phyloP scores from a whole-genome alignment of 1,284 basidiomycete species.

The Leccinum insolens region DNA sequence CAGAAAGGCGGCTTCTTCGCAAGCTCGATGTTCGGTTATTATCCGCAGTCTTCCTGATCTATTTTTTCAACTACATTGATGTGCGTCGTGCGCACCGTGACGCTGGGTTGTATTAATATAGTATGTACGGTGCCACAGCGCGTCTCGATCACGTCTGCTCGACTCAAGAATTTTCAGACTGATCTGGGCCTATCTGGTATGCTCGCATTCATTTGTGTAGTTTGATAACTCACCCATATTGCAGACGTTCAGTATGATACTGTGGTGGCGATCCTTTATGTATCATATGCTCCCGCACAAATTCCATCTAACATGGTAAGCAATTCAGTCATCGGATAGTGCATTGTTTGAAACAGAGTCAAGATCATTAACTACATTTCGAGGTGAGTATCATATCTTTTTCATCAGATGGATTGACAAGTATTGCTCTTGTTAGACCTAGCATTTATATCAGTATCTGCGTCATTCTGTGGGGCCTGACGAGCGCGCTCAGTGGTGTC shows the following conservation, averaged over 20 bases:
- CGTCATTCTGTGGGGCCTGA: neutral
- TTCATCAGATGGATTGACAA: neutral
- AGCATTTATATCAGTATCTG: neutral
- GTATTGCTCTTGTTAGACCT: neutral
- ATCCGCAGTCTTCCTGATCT: neutral
- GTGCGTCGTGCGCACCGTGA: neutral
- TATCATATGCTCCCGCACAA: conserved; percentile 25
- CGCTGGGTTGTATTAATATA: neutral
- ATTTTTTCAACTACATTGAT: neutral
- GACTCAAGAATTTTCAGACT: neutral
- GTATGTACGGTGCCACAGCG: neutral
- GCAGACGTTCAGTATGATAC: neutral
- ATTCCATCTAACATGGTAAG: conserved; percentile 53
- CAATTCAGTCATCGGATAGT: neutral
- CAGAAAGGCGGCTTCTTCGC: neutral
- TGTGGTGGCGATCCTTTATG: neutral
- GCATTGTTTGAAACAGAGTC: neutral
- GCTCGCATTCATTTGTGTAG: neutral
- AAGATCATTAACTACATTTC: conserved; percentile 19
- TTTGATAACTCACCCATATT: no score
- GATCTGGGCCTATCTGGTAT: neutral
- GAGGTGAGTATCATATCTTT: neutral
- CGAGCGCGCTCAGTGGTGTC: neutral
- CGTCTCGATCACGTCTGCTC: neutral
- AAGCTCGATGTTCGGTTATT: neutral